Evolutionary conservation across 257 asterid species (phyloP).

Genomic region (Ilex aquifolium): DNA sequence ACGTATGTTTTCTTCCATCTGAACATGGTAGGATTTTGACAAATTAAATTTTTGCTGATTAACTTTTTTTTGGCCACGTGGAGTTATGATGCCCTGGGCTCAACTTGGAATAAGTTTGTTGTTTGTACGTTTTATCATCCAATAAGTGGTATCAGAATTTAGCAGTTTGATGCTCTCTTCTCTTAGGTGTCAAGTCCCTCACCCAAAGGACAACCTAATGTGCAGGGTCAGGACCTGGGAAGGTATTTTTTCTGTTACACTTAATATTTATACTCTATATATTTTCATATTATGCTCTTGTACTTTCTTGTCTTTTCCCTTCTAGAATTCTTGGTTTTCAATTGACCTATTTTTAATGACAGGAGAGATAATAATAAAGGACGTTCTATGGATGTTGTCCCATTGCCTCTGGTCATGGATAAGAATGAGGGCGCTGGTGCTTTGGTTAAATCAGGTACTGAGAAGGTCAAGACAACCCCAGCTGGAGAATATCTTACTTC

Average conservation of each 20-base stretch:
- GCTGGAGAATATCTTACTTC: constrained; percentile 99
- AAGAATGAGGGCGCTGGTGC: constrained; percentile 64
- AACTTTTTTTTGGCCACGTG: no score
- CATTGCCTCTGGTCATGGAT: constrained; percentile 47
- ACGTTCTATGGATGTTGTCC: constrained; percentile 41
- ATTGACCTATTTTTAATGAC: constrained; percentile 11
- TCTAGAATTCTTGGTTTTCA: background rate
- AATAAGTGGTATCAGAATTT: background rate
- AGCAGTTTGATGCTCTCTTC: constrained; percentile 11
- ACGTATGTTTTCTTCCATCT: no score
- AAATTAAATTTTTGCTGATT: no score
- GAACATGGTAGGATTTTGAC: no score
- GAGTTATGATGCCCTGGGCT: no score
- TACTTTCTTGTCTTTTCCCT: constrained; percentile 8
- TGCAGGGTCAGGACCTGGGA: constrained; percentile 51
- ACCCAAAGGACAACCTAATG: constrained; percentile 39
- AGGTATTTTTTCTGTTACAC: constrained; percentile 44
- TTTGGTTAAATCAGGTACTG: constrained; percentile 69
- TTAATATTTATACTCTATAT: constrained; percentile 7
- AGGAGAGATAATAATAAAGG: constrained; percentile 62
- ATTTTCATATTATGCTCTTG: background rate
- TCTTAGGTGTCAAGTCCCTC: constrained; percentile 68
- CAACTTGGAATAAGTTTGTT: no score
- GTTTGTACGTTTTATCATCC: no score
- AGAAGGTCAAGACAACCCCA: constrained; percentile 81